Evolutionary conservation across 345 rosid genomes (phyloP), one percentile per base, ranked within the genome.

Genomic region (Euphorbia pulcherrima): DNA sequence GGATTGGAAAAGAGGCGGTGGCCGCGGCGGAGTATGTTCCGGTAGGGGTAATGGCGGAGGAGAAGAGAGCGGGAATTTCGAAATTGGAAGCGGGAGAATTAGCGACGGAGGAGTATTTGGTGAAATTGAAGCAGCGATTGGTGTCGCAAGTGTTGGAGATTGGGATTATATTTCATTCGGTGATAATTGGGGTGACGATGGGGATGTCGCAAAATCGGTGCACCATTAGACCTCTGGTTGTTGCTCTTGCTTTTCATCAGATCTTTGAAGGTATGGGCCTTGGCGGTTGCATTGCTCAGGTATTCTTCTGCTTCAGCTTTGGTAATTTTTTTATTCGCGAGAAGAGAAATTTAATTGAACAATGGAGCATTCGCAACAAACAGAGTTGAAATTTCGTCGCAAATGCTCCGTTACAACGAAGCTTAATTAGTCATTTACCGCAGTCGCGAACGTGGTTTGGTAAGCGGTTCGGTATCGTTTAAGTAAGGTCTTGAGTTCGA

Each of bases 271-370:
- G 97, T 29, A 85, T 93, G 82, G 98, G 96, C 5, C 98, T 93
- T 40, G 98, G 98, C 52, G 98, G 98, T 64, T 93, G 98, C 88
- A 90, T 93, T 55, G 98, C 96, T 62, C 98, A 90, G 97, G 98
- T 93, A 77, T 59, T 29, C n/a, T 44, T 8, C 2, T 1, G 37
- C 2, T 37, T n/a, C n/a, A n/a, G n/a, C n/a, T n/a, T n/a, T n/a
- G n/a, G n/a, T n/a, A n/a, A n/a, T n/a, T n/a, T n/a, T n/a, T n/a
- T n/a, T n/a, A n/a, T n/a, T n/a, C n/a, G n/a, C n/a, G n/a, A n/a
- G n/a, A n/a, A n/a, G n/a, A n/a, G n/a, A n/a, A n/a, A n/a, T n/a
- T n/a, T n/a, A n/a, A n/a, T n/a, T n/a, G n/a, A n/a, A n/a, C n/a
- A n/a, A n/a, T n/a, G n/a, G n/a, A n/a, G n/a, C n/a, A n/a, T n/a